Evolutionary conservation across 306 rosid species (phyloP).

Genomic region (Adenanthera pavonina): DNA sequence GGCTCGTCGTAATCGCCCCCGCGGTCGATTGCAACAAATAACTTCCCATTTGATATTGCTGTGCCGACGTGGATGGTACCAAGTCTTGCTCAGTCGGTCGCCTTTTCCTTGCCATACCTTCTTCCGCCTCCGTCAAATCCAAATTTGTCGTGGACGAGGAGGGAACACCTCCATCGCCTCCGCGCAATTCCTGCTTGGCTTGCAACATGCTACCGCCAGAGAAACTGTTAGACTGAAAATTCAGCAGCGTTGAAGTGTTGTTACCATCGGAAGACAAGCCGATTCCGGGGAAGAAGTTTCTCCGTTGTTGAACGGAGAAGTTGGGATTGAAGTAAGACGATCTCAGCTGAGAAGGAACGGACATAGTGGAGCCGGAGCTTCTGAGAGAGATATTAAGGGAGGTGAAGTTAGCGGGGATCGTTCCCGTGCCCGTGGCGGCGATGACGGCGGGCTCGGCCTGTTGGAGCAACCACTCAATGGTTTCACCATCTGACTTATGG

Average conservation of each 20-base stretch:
- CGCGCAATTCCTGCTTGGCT: slow-evolving; percentile 71
- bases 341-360: slow-evolving; percentile 74
- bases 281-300: slow-evolving; percentile 66
- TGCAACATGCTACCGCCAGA: slow-evolving; percentile 52
- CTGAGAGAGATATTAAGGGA: slow-evolving; percentile 75
- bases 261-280: slow-evolving; percentile 49
- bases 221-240: slow-evolving; percentile 55
- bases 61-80: slow-evolving; percentile 39
- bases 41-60: slow-evolving; percentile 64
- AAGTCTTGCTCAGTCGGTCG: slow-evolving; percentile 64
- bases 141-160: slow-evolving; percentile 52
- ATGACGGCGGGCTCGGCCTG: slow-evolving; percentile 84
- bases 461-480: slow-evolving; percentile 86
- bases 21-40: slow-evolving; percentile 63
- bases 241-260: slow-evolving; percentile 58
- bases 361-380: slow-evolving; percentile 85
- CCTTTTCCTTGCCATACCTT: slow-evolving; percentile 65
- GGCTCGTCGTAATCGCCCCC: slow-evolving; percentile 59
- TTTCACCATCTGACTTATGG: slow-evolving; percentile 87
- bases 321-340: slow-evolving; percentile 78
- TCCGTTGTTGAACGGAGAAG: slow-evolving; percentile 52
- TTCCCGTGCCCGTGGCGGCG: slow-evolving; percentile 86
- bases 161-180: slow-evolving; percentile 39
- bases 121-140: slow-evolving; percentile 73
- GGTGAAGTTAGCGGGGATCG: slow-evolving; percentile 84